These are phyloP conservation scores for Dactylella cylindrospora DNA, from an alignment of 2,329 filamentous ascomycete species.

Conservation along the genomic window DNA sequence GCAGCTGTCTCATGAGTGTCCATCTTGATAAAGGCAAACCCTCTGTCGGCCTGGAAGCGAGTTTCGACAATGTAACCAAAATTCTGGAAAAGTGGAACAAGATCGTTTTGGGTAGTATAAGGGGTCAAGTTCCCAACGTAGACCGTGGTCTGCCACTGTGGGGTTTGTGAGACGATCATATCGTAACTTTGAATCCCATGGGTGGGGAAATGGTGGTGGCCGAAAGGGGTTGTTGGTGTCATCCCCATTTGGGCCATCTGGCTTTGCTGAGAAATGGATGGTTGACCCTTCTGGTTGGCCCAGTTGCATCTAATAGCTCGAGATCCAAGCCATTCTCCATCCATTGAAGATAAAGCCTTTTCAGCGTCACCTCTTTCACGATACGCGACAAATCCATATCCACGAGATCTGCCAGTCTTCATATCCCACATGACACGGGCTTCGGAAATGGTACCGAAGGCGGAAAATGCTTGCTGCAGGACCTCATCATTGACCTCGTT, in stretches of 20 bases:
- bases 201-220: constrained; percentile 95
- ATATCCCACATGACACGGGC: constrained; percentile 99
- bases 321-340: constrained; percentile 97
- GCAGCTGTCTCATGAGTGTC: constrained; percentile 96
- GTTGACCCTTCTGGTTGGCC: constrained; percentile 99
- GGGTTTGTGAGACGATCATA: constrained; percentile 92
- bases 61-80: constrained; percentile 98
- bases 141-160: constrained; percentile 96
- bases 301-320: constrained; percentile 99
- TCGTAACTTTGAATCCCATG: constrained; percentile 97
- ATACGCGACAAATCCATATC: constrained; percentile 97
- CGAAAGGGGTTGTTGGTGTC: constrained; percentile 94
- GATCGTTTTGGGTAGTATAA: constrained; percentile 93
- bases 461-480: constrained; percentile 87
- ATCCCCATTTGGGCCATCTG: constrained; percentile 97
- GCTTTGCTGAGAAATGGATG: constrained; percentile 95
- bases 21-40: constrained; percentile 99
- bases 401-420: constrained; percentile 97
- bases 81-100: constrained; percentile 98
- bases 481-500: constrained; percentile 99
- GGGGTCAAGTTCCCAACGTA: constrained; percentile 97
- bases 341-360: constrained; percentile 95
- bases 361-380: constrained; percentile 90
- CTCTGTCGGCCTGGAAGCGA: constrained; percentile 94
- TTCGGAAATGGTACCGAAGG: constrained; percentile 93